Evolutionary conservation across 2,329 filamentous ascomycete genomes (phyloP), one percentile per base, ranked within the genome.

Genomic region (Claviceps purpurea): DNA sequence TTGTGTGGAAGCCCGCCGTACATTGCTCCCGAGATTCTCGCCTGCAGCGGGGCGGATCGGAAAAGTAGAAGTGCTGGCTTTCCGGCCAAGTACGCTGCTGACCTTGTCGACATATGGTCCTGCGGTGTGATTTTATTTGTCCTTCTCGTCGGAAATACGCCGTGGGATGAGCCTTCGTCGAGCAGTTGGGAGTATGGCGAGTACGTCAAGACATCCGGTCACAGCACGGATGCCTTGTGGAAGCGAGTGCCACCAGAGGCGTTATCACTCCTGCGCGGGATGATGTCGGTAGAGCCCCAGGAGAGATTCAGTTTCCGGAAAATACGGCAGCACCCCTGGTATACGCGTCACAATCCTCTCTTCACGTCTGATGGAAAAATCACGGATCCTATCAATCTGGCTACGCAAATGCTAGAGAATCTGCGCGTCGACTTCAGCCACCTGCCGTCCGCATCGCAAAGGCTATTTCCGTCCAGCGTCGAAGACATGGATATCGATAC

Each of bases 51-150:
- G 54, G 59, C 61, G 44, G 70, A 75, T 54, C 75, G 73, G 63
- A 70, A 65, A 47, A 65, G 75, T 42, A 60, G 75, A 40, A 69
- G 76, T 50, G 71, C 76, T 26, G 61, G 64, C 30, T 34, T 34
- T 34, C 30, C 30, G 30, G 30, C 30, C 47, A 81, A 85, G 52
- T 91, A 91, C 63, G 76, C 78, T 34, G 83, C 90, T 7, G 88
- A 96, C 56, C 70, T 88, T 43, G 87, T 88, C 40, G 93, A 98
- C 64, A 84, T 98, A 52, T 98, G 94, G 94, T 96, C 90, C 16
- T 96, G 90, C 61, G 93, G 93, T 38, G 89, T 98, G 50, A 94
- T 98, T n/a, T 74, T 98, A 4, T 98, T 98, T 63, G 93, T 97
- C 39, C 73, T 98, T 4, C 73, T 98, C 3, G 89, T 95, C 1